Conservation (phyloP, 1,139 yeast species). For the Hyphopichia pseudoburtonii region DNA sequence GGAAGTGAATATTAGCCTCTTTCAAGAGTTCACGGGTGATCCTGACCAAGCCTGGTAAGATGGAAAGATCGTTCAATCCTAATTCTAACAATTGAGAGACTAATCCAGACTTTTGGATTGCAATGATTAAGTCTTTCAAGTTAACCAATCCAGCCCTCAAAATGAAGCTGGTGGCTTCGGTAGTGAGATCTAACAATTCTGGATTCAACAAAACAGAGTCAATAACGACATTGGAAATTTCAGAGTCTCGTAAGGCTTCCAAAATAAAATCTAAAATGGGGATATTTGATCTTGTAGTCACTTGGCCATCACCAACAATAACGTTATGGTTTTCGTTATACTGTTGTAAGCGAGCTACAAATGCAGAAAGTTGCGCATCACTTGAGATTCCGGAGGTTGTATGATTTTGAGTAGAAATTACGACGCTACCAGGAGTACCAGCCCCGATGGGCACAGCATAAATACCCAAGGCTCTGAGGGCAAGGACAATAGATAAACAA, state of each 20-base stretch:
- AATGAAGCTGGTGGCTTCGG: slow-evolving; percentile 23
- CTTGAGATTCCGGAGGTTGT: no score
- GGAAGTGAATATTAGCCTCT: slow-evolving; percentile 14
- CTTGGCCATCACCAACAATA: neutral
- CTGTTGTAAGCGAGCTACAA: neutral
- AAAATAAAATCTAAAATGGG: slow-evolving; percentile 27
- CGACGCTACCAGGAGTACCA: no score
- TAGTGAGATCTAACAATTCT: slow-evolving; percentile 21
- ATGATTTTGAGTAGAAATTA: no score
- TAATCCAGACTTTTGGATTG: slow-evolving; percentile 30
- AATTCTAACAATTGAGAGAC: slow-evolving; percentile 23
- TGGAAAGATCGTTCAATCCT: slow-evolving; percentile 25
- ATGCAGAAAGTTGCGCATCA: no score
- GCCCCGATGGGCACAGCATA: no score
- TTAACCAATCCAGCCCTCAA: slow-evolving; percentile 21
- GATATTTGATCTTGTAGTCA: slow-evolving; percentile 11
- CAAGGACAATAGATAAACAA: no score
- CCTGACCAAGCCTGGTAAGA: slow-evolving; percentile 30
- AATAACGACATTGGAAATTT: slow-evolving; percentile 23
- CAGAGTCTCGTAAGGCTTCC: slow-evolving; percentile 20
- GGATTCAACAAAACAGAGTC: slow-evolving; percentile 27
- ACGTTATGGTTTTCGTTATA: neutral
- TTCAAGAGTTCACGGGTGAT: slow-evolving; percentile 23
- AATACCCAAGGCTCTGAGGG: no score
- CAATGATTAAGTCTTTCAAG: slow-evolving; percentile 25